Evolutionary conservation across 202 grass and related monocot species (phyloP).

Genomic region (Schoenoplectus tabernaemontani): DNA sequence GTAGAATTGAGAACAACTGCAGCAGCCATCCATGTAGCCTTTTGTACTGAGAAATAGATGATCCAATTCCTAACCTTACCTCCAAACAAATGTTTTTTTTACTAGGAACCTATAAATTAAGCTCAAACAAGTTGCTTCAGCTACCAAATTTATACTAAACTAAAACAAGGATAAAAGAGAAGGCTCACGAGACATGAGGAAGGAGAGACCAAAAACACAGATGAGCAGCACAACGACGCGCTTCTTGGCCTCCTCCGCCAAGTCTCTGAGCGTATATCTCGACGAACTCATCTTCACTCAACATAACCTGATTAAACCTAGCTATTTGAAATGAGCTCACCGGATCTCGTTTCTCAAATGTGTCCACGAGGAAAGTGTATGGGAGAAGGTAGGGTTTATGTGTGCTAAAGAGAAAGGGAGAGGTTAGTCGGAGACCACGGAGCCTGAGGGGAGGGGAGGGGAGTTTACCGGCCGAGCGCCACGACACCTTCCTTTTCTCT

Average conservation of each 20-base stretch:
- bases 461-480: not conserved
- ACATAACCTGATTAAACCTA: slow-evolving; percentile 7
- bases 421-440: not conserved
- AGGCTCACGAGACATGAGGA: slow-evolving; percentile 86
- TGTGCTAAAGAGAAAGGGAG: not conserved
- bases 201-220: slow-evolving; percentile 73
- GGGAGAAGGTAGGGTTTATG: slow-evolving; percentile 3
- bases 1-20: not conserved
- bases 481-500: slow-evolving; percentile 16
- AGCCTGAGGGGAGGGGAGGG: not conserved
- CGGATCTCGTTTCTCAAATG: not conserved
- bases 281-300: slow-evolving; percentile 11
- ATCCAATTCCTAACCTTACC: not conserved
- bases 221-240: slow-evolving; percentile 76
- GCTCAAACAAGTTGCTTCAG: not conserved
- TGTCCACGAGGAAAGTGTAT: not conserved
- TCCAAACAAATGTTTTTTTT: not conserved
- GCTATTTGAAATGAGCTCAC: not conserved
- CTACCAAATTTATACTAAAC: not conserved
- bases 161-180: not conserved
- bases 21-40: not conserved
- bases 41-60: not conserved
- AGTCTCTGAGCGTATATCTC: slow-evolving; percentile 46
- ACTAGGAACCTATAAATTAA: not conserved
- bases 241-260: slow-evolving; percentile 95